Percentiles rank a stretch among this genome's conserved stretches.
These are phyloP conservation scores for Cercospora zeina DNA, from an alignment of 2,329 filamentous ascomycete species.

Conservation along the genomic window DNA sequence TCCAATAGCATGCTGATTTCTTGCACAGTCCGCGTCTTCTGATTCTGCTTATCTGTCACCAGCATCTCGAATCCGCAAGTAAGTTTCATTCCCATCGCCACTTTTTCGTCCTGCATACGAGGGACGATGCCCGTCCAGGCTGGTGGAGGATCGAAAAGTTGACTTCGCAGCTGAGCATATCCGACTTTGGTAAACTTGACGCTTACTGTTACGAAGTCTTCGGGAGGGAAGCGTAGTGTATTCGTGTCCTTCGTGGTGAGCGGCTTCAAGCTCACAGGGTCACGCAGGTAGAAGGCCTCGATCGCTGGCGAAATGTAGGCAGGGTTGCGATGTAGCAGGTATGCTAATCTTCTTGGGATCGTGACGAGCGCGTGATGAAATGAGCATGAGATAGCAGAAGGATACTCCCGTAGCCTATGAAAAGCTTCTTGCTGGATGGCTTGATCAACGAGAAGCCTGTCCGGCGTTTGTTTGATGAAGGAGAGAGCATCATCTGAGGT, in stretches of 20 bases:
- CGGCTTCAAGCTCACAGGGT: conserved; percentile 71
- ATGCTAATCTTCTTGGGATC: conserved; percentile 79
- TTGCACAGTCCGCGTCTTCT: conserved; percentile 66
- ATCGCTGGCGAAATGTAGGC: conserved; percentile 77
- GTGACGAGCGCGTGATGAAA: conserved; percentile 73
- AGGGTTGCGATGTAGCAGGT: conserved; percentile 72
- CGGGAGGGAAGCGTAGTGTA: conserved; percentile 66
- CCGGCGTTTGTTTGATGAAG: conserved; percentile 58
- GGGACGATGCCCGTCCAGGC: conserved; percentile 54
- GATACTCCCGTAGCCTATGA: conserved; percentile 82
- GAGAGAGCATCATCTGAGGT: conserved; percentile 64
- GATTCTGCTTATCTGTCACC: conserved; percentile 64
- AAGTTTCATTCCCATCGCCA: conserved; percentile 83
- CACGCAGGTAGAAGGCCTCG: conserved; percentile 89
- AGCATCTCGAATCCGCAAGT: conserved; percentile 91
- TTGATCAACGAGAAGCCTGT: conserved; percentile 66
- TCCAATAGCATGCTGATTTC: conserved; percentile 76
- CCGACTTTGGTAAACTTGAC: conserved; percentile 83
- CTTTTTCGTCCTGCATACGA: conserved; percentile 41
- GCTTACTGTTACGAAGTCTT: conserved; percentile 76
- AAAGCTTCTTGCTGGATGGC: conserved; percentile 87
- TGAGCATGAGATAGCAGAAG: conserved; percentile 68
- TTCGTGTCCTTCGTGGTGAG: conserved; percentile 59
- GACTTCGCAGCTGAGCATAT: conserved; percentile 85
- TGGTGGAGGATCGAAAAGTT: conserved; percentile 70